Evolutionary conservation across 345 rosid genomes (phyloP).

Genomic region (Clarkia xantiana): DNA sequence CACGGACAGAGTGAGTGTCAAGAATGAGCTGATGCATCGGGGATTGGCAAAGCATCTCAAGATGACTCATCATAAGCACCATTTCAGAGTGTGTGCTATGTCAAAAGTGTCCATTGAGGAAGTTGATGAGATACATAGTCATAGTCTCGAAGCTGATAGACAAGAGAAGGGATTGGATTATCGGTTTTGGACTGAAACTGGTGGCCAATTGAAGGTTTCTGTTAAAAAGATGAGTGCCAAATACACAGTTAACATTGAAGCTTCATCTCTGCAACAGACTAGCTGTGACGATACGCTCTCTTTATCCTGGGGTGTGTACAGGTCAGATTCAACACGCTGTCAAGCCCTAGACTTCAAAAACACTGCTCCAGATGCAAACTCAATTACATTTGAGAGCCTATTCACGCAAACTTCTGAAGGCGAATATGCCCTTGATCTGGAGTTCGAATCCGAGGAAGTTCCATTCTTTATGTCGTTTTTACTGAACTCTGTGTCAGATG

Average conservation of each 20-base stretch:
- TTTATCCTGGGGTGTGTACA: slow-evolving; percentile 55
- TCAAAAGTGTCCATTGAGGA: slow-evolving; percentile 34
- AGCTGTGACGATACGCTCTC: slow-evolving; percentile 22
- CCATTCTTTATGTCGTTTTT: slow-evolving; percentile 71
- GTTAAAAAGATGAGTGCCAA: slow-evolving; percentile 38
- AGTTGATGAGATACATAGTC: slow-evolving; percentile 22
- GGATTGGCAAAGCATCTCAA: slow-evolving; percentile 11
- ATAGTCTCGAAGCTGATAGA: slow-evolving; percentile 20
- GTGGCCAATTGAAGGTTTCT: slow-evolving; percentile 52
- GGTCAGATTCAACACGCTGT: slow-evolving; percentile 48
- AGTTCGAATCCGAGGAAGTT: slow-evolving; percentile 47
- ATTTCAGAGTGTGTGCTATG: slow-evolving; percentile 27
- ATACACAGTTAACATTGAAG: slow-evolving; percentile 41
- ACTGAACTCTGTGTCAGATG: slow-evolving; percentile 29
- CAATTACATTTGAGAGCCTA: slow-evolving; percentile 29
- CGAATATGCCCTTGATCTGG: slow-evolving; percentile 37
- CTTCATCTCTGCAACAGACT: slow-evolving; percentile 33
- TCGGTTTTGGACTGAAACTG: slow-evolving; percentile 57
- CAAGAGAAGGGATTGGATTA: slow-evolving; percentile 30
- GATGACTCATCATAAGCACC: slow-evolving; percentile 6
- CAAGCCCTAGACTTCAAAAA: slow-evolving; percentile 31
- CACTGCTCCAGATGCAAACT: slow-evolving; percentile 22
- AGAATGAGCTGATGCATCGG: slow-evolving; percentile 14
- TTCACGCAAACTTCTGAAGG: slow-evolving; percentile 28
- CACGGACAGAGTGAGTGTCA: slow-evolving; percentile 14